A percentile compares a stretch with the other conserved stretches of the same genome.
phyloP scores from a whole-genome alignment of 2,329 filamentous ascomycete species.

The Botrytis squamosa region DNA sequence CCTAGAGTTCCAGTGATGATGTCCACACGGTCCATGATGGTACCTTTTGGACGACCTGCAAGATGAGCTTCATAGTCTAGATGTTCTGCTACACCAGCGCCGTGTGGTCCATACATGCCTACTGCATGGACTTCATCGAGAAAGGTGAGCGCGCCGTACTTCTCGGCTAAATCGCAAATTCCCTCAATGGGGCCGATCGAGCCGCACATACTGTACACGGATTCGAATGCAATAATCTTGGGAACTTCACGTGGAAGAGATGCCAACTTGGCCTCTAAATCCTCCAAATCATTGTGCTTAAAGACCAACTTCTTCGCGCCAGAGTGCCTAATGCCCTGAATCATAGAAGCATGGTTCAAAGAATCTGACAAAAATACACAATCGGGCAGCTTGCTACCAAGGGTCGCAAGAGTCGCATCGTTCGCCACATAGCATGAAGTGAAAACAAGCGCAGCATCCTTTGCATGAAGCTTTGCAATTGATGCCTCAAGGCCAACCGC shows the following conservation, averaged over 20 bases:
- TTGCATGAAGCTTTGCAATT: conserved; percentile 83
- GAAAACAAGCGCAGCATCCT: conserved; percentile 91
- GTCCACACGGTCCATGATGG: conserved; percentile 92
- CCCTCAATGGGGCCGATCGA: conserved; percentile 93
- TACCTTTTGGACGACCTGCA: conserved; percentile 71
- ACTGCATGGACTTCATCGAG: conserved; percentile 98
- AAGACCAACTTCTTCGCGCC: conserved; percentile 97
- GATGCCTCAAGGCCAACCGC: conserved; percentile 80
- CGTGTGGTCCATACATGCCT: conserved; percentile 96
- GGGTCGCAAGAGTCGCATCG: conserved; percentile 90
- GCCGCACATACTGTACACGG: conserved; percentile 99
- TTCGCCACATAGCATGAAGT: conserved; percentile 98
- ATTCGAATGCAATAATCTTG: conserved; percentile 98
- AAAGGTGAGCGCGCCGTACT: conserved; percentile 97
- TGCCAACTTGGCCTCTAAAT: conserved; percentile 89
- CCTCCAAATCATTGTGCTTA: conserved; percentile 95
- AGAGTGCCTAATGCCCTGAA: conserved; percentile 96
- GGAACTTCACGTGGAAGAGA: conserved; percentile 80
- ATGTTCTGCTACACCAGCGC: conserved; percentile 95
- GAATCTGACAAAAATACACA: conserved; percentile 98
- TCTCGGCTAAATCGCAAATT: conserved; percentile 94
- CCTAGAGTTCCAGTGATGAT: conserved; percentile 97
- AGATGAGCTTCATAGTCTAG: conserved; percentile 88
- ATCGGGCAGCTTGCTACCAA: conserved; percentile 94
- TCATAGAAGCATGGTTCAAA: conserved; percentile 98